phyloP scores from a whole-genome alignment of 352 stramenopile genomes.

The Phytopythium ostracodes region DNA sequence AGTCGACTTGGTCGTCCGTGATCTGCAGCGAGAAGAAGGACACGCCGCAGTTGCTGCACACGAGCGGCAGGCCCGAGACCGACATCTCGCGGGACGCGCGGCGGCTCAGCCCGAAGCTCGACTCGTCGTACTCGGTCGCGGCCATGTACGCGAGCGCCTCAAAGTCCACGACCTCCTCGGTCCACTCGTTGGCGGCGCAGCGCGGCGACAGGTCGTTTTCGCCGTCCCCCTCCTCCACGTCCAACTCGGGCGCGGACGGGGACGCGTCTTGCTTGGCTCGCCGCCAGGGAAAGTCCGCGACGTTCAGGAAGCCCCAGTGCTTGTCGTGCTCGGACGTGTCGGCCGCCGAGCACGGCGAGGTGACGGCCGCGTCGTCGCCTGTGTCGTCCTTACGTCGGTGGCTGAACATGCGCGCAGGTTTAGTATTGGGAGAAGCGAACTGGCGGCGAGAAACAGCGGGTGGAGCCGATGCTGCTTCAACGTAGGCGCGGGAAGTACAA shows the following conservation, averaged over 20 bases:
- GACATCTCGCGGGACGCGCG: slow-evolving; percentile 8
- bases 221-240: neutral
- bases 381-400: neutral
- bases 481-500: neutral
- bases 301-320: slow-evolving; percentile 3
- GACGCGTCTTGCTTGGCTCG: neutral
- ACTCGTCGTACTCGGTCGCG: slow-evolving; percentile 19
- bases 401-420: too few species aligned
- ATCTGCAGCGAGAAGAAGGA: slow-evolving; percentile 80
- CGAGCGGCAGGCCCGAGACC: slow-evolving; percentile 66
- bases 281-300: slow-evolving; percentile 7
- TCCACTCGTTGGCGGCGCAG: slow-evolving; percentile 6
- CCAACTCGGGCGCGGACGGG: neutral
- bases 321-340: slow-evolving; percentile 5
- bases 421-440: neutral
- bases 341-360: slow-evolving; percentile 5
- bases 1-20: slow-evolving; percentile 57
- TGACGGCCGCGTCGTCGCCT: neutral
- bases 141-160: slow-evolving; percentile 34
- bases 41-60: slow-evolving; percentile 80
- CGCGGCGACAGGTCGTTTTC: slow-evolving; percentile 1
- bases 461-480: neutral
- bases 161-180: slow-evolving; percentile 37
- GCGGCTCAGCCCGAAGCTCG: slow-evolving; percentile 12
- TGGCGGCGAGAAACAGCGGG: neutral